Conservation (phyloP, 2,329 filamentous ascomycete genomes). For the Endothia cerciana region DNA sequence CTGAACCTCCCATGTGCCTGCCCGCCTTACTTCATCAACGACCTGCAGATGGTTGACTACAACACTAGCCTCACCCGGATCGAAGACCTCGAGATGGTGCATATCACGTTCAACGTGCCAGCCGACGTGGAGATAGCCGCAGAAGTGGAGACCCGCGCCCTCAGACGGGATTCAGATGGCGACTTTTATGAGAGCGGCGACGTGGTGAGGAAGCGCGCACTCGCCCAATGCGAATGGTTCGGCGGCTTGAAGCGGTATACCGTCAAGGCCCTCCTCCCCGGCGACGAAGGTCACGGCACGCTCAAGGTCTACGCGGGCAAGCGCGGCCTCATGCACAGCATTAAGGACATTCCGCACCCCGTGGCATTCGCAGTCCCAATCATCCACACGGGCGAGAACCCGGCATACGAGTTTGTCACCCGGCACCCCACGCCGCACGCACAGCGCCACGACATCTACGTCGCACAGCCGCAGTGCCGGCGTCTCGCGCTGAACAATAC, state of each 20-base stretch:
- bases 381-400: slow-evolving; percentile 88
- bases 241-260: slow-evolving; percentile 87
- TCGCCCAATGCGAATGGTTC: slow-evolving; percentile 92
- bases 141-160: slow-evolving; percentile 85
- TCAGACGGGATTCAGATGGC: slow-evolving; percentile 81
- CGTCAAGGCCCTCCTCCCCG: slow-evolving; percentile 87
- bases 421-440: slow-evolving; percentile 96
- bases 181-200: slow-evolving; percentile 95
- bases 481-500: slow-evolving; percentile 92
- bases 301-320: slow-evolving; percentile 94
- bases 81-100: slow-evolving; percentile 91
- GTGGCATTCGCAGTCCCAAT: slow-evolving; percentile 89
- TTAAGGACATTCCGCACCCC: slow-evolving; percentile 93
- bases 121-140: slow-evolving; percentile 89
- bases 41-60: slow-evolving; percentile 81
- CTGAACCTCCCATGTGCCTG: slow-evolving; percentile 85
- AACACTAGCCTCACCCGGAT: slow-evolving; percentile 85
- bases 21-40: slow-evolving; percentile 84
- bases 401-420: slow-evolving; percentile 88
- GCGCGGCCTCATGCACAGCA: slow-evolving; percentile 94
- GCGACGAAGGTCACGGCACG: slow-evolving; percentile 85
- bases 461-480: slow-evolving; percentile 92
- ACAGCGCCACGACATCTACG: slow-evolving; percentile 95
- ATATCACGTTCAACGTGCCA: slow-evolving; percentile 85
- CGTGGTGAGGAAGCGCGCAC: slow-evolving; percentile 78